Evolutionary conservation across 495 filamentous ascomycete species (phyloP).

Genomic region (Aspergillus homomorphus): DNA sequence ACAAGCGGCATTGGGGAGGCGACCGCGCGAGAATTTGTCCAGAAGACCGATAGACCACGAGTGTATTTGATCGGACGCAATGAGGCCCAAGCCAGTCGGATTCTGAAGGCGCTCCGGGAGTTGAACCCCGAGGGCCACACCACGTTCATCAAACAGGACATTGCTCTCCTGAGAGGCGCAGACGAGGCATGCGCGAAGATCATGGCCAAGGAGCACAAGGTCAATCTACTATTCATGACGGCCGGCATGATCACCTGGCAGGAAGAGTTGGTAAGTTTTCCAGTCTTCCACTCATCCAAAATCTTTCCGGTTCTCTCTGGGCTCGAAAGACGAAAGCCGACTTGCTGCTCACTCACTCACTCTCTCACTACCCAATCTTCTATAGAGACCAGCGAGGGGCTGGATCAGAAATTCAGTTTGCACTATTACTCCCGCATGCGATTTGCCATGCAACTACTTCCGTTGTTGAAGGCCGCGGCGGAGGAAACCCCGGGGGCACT

Average conservation of each 20-base stretch:
- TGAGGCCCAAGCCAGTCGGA: conserved; percentile 35
- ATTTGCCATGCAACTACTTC: conserved; percentile 35
- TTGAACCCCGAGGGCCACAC: conserved; percentile 51
- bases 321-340: background rate
- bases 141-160: conserved; percentile 50
- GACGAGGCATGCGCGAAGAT: conserved; percentile 56
- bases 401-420: conserved; percentile 29
- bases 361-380: background rate
- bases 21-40: conserved; percentile 32
- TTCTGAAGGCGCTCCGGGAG: conserved; percentile 41
- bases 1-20: conserved; percentile 40
- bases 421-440: conserved; percentile 40
- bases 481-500: conserved; percentile 25
- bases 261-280: conserved; percentile 6
- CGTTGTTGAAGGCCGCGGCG: conserved; percentile 18
- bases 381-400: conserved; percentile 28
- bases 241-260: conserved; percentile 18
- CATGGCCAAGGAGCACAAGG: conserved; percentile 39
- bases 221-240: conserved; percentile 56
- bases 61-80: conserved; percentile 36
- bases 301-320: too few relatives aligned
- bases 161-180: conserved; percentile 52
- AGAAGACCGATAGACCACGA: conserved; percentile 26
- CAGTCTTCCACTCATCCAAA: too few relatives aligned
- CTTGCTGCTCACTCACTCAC: background rate